Evolutionary conservation across 164 flowering plant genomes (phyloP).

Genomic region (Annona squamosa): DNA sequence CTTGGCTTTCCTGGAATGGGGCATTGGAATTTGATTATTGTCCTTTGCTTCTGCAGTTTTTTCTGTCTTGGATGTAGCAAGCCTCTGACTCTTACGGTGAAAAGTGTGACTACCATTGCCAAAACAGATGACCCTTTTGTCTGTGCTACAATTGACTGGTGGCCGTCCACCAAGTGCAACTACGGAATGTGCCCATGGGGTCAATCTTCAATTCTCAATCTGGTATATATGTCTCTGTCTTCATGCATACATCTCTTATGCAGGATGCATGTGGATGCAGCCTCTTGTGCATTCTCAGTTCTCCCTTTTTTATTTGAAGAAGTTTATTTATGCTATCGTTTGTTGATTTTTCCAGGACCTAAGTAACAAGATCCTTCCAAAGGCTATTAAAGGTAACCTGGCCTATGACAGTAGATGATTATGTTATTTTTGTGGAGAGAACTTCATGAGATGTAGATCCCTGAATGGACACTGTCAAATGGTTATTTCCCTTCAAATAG

Average conservation of each 20-base stretch:
- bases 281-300: not conserved
- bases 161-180: slow-evolving; percentile 62
- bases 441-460: too few relatives aligned
- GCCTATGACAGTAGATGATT: too few relatives aligned
- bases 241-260: too few relatives aligned
- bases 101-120: slow-evolving; percentile 33
- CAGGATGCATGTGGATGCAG: not conserved
- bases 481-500: too few relatives aligned
- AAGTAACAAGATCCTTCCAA: slow-evolving; percentile 12
- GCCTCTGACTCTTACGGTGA: slow-evolving; percentile 17
- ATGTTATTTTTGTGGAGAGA: too few relatives aligned
- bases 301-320: not conserved
- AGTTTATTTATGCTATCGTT: not conserved
- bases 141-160: slow-evolving; percentile 73
- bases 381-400: slow-evolving; percentile 16
- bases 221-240: slow-evolving; percentile 22
- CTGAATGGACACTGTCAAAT: too few relatives aligned
- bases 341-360: slow-evolving; percentile 8
- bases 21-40: not conserved
- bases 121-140: slow-evolving; percentile 52
- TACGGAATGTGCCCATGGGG: slow-evolving; percentile 68
- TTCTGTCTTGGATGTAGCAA: not conserved
- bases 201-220: slow-evolving; percentile 36
- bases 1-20: not conserved
- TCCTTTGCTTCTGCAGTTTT: not conserved